Percentiles rank a stretch among this genome's conserved stretches.
These are phyloP conservation scores for Talaromyces wortmannii DNA, from an alignment of 495 filamentous ascomycete species.

Conservation along the genomic window DNA sequence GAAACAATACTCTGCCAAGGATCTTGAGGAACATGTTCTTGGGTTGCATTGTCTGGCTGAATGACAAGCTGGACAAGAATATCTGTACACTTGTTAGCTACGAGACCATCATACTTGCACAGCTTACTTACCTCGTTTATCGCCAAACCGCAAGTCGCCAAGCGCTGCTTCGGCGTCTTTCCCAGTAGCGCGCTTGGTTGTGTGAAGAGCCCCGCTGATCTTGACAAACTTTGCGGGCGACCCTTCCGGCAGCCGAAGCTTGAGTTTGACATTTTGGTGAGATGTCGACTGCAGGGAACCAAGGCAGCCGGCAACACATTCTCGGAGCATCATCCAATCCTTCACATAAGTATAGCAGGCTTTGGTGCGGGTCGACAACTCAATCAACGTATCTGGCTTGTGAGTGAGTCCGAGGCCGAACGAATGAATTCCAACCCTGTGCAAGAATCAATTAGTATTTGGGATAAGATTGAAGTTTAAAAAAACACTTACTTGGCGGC, in stretches of 20 bases:
- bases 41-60: slow-evolving; percentile 76
- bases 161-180: slow-evolving; percentile 90
- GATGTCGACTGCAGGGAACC: slow-evolving; percentile 92
- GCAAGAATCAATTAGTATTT: slow-evolving; percentile 19
- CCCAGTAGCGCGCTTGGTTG: slow-evolving; percentile 95
- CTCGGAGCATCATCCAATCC: slow-evolving; percentile 99
- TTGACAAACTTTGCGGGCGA: slow-evolving; percentile 98
- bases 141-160: slow-evolving; percentile 90
- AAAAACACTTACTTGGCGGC: slow-evolving; percentile 75
- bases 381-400: slow-evolving; percentile 98
- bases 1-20: slow-evolving; percentile 97
- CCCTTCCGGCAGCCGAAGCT: slow-evolving; percentile 88
- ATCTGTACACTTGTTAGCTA: slow-evolving; percentile 39
- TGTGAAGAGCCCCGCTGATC: slow-evolving; percentile 93
- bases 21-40: slow-evolving; percentile 85
- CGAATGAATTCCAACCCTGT: slow-evolving; percentile 88
- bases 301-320: slow-evolving; percentile 92
- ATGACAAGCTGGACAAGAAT: slow-evolving; percentile 94
- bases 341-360: slow-evolving; percentile 97
- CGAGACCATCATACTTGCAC: slow-evolving; percentile 6
- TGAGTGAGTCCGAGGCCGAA: slow-evolving; percentile 95
- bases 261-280: slow-evolving; percentile 98
- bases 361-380: slow-evolving; percentile 91
- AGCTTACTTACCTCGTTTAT: slow-evolving; percentile 65
- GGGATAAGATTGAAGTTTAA: background rate